A percentile compares a stretch with the other conserved stretches of the same genome.
phyloP scores from a whole-genome alignment of 179 eudicot species.

The Nepenthes alata region DNA sequence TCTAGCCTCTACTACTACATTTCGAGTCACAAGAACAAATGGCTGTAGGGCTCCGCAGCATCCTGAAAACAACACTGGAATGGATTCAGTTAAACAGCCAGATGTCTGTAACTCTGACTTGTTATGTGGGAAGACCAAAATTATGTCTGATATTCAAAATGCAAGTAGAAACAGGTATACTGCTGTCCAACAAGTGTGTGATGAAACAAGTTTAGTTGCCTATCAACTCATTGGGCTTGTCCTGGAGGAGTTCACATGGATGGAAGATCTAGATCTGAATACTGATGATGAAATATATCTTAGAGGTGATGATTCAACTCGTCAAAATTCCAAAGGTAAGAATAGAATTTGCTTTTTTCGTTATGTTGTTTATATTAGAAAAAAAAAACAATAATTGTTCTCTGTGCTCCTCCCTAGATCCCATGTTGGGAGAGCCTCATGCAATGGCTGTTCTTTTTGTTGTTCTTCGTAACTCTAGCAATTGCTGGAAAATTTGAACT shows the following conservation, averaged over 20 bases:
- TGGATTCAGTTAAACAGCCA: slow-evolving; percentile 4
- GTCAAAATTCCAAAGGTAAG: slow-evolving; percentile 22
- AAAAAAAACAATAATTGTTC: too few species aligned
- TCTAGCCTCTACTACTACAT: slow-evolving; percentile 12
- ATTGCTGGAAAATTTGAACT: too few species aligned
- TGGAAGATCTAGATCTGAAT: slow-evolving; percentile 24
- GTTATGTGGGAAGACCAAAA: slow-evolving; percentile 2
- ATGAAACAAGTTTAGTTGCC: slow-evolving; percentile 49
- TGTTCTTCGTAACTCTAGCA: too few species aligned
- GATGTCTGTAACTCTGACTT: slow-evolving; percentile 12
- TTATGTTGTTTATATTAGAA: background rate
- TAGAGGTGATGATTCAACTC: slow-evolving; percentile 15
- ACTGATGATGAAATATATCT: slow-evolving; percentile 38
- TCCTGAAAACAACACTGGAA: slow-evolving; percentile 2
- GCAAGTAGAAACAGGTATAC: slow-evolving; percentile 34
- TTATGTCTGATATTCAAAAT: slow-evolving; percentile 10
- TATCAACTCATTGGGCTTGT: slow-evolving; percentile 45
- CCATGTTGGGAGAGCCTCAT: too few species aligned
- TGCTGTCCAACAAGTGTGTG: slow-evolving; percentile 59
- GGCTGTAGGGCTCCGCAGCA: background rate
- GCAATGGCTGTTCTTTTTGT: too few species aligned
- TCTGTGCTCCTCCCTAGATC: background rate
- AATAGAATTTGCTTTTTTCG: background rate
- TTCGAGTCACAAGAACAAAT: slow-evolving; percentile 12
- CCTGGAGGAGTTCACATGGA: slow-evolving; percentile 35